These are phyloP conservation scores for Pachysandra terminalis DNA, from an alignment of 164 flowering plant genomes.

Conservation along the genomic window DNA sequence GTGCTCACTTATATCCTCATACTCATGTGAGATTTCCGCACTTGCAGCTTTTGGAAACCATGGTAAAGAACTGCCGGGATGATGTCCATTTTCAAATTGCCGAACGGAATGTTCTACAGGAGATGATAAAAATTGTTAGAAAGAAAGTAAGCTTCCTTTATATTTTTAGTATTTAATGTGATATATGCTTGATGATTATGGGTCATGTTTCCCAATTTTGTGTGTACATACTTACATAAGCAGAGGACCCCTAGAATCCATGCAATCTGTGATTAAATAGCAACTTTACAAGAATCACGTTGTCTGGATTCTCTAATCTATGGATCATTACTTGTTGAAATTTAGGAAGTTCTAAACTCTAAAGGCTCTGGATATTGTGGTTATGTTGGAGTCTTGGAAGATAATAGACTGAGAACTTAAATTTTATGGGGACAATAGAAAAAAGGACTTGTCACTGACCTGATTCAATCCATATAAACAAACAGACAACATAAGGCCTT, in stretches of 20 bases:
- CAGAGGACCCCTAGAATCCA: neutral
- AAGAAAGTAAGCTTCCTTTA: slow-evolving; percentile 50
- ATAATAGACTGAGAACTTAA: neutral
- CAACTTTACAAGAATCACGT: neutral
- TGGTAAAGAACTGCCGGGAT: slow-evolving; percentile 84
- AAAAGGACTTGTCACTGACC: no score
- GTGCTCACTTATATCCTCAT: no score
- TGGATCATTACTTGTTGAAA: neutral
- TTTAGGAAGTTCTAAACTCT: neutral
- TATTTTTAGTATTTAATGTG: neutral
- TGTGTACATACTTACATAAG: neutral
- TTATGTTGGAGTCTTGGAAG: neutral
- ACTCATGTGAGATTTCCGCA: neutral
- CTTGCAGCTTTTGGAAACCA: slow-evolving; percentile 73
- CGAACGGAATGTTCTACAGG: slow-evolving; percentile 57
- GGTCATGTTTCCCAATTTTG: neutral
- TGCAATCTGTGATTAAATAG: neutral
- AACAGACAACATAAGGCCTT: no score
- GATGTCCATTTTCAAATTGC: slow-evolving; percentile 66
- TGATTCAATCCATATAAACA: no score
- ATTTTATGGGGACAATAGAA: no score
- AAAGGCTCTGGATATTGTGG: neutral
- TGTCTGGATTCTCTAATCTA: neutral
- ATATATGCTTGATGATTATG: neutral
- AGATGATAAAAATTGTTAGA: slow-evolving; percentile 75